Conservation (phyloP, 306 rosid species). For the Sophora flavescens region DNA sequence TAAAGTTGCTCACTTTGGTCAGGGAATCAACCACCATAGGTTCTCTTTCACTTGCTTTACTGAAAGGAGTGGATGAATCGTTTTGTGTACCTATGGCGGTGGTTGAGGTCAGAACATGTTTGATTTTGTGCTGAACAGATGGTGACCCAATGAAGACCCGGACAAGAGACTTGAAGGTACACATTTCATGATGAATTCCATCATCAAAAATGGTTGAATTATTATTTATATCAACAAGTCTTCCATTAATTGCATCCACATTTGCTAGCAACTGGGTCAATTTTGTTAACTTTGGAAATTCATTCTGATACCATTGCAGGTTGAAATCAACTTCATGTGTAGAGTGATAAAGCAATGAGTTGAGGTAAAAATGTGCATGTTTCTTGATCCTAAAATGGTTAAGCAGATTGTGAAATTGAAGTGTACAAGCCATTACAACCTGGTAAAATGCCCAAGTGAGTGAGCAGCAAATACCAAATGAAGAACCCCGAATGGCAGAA, state of each 20-base stretch:
- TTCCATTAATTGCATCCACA: slow-evolving; percentile 71
- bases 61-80: slow-evolving; percentile 57
- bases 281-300: slow-evolving; percentile 55
- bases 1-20: slow-evolving; percentile 66
- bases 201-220: slow-evolving; percentile 63
- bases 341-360: slow-evolving; percentile 58
- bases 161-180: slow-evolving; percentile 68
- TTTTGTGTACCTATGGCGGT: slow-evolving; percentile 28
- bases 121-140: slow-evolving; percentile 55
- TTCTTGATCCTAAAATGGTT: slow-evolving; percentile 46
- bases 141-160: slow-evolving; percentile 74
- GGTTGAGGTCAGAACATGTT: slow-evolving; percentile 38
- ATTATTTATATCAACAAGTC: slow-evolving; percentile 61
- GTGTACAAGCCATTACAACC: slow-evolving; percentile 51
- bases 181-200: slow-evolving; percentile 58
- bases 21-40: slow-evolving; percentile 70
- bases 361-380: slow-evolving; percentile 50
- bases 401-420: slow-evolving; percentile 33
- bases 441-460: background rate
- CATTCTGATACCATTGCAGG: slow-evolving; percentile 60
- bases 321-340: slow-evolving; percentile 54
- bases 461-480: too few relatives aligned
- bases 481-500: too few relatives aligned
- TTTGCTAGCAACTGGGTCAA: slow-evolving; percentile 57
- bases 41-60: slow-evolving; percentile 69